Evolutionary conservation across 345 rosid species (phyloP), one percentile per base, ranked within the genome.

Genomic region (Pelargonium nanum): DNA sequence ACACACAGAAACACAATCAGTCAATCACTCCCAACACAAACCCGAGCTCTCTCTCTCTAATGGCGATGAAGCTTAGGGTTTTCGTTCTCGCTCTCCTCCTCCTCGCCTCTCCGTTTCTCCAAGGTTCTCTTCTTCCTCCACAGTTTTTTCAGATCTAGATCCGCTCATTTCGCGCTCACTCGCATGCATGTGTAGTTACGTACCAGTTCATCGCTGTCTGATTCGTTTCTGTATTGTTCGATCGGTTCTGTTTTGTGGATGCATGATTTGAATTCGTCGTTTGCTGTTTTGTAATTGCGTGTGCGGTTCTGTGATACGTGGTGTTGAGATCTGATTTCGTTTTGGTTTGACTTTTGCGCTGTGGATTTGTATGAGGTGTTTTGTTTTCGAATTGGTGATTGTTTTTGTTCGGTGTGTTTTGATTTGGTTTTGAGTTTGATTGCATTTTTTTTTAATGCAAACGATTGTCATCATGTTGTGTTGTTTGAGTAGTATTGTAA

Each of bases 61-160:
- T 55, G 57, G 26, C 57, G 17, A 55, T 22, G 57, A 55, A 22
- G 26, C 22, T 55, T 55, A 22, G 57, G 57, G 26, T 55, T 55
- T 22, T 55, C 26, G 24, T 22, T 17, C 26, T 55, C 26, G 24
- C 57, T 22, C 26, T 55, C 57, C 17, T 55, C 26, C 57, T 55
- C 26, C 57, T 55, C 9, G 90, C 78, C 0, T 83, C 84, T 58
- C 87, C 91, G 74, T 61, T 89, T 60, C 78, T 85, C 60, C 91
- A 86, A 77, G 98, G 95, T 91, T 45, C 22, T 24, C 30, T 71
- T 48, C 51, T 61, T 40, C 20, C 21, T 28, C 56, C 69, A 60
- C 66, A 70, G 89, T 87, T 85, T 87, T 77, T 25, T 22, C 57
- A 22, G 15, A 40, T 40, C 55, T 52, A 52, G 55, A 19, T 56